These are phyloP conservation scores for Cryphonectria japonica DNA, from an alignment of 2,329 filamentous ascomycete species.

Conservation along the genomic window DNA sequence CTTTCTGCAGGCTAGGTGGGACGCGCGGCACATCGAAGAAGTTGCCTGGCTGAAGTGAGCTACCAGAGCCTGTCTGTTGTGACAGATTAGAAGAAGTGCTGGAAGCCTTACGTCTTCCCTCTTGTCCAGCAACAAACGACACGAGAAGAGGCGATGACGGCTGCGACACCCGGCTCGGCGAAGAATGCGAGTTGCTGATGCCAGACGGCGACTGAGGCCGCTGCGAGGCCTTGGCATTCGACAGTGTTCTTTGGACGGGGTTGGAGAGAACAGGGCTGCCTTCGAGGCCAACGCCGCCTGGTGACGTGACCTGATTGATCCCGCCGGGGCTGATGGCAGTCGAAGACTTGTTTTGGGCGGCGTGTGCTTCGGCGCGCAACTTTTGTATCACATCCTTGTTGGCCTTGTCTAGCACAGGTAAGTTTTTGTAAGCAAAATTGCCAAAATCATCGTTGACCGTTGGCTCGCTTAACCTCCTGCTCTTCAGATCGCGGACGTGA, in stretches of 20 bases:
- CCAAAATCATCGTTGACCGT: constrained; percentile 91
- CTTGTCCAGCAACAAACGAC: constrained; percentile 88
- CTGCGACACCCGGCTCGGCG: constrained; percentile 78
- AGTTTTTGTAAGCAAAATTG: constrained; percentile 94
- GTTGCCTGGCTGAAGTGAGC: constrained; percentile 70
- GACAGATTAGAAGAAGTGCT: constrained; percentile 85
- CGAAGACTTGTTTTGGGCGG: constrained; percentile 59
- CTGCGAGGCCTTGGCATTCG: constrained; percentile 76
- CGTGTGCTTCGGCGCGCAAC: constrained; percentile 86
- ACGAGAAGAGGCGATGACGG: constrained; percentile 92
- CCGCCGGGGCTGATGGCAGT: constrained; percentile 48
- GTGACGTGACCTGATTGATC: constrained; percentile 53
- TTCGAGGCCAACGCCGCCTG: constrained; percentile 66
- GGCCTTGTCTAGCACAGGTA: constrained; percentile 94
- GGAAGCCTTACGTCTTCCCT: constrained; percentile 85
- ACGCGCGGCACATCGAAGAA: constrained; percentile 74
- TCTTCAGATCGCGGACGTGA: constrained; percentile 90
- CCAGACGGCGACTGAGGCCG: constrained; percentile 86
- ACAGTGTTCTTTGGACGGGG: constrained; percentile 80
- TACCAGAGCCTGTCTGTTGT: constrained; percentile 65
- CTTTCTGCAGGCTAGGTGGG: constrained; percentile 62
- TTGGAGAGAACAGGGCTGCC: constrained; percentile 82
- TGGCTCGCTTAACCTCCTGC: constrained; percentile 86
- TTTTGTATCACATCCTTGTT: constrained; percentile 99
- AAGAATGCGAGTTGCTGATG: constrained; percentile 78